Conservation (phyloP, 2,329 filamentous ascomycete genomes). For the Blumeria graminis region DNA sequence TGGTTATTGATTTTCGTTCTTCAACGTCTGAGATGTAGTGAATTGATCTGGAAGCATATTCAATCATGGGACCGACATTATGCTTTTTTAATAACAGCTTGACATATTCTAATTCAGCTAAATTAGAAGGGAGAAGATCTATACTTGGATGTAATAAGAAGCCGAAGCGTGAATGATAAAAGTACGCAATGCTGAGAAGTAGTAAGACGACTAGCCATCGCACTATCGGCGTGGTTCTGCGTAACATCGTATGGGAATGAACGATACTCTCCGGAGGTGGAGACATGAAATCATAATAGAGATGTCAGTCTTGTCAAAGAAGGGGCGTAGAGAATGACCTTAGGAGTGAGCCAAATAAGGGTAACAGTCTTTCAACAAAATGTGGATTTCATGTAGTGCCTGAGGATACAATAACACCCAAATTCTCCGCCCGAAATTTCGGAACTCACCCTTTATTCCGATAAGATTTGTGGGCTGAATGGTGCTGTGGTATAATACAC, state of each 20-base stretch:
- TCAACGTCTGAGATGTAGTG: slow-evolving; percentile 11
- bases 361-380: too few relatives aligned
- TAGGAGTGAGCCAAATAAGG: too few relatives aligned
- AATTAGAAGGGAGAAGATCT: neutral
- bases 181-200: neutral
- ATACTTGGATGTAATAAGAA: neutral
- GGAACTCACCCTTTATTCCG: too few relatives aligned
- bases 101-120: slow-evolving; percentile 8
- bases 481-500: too few relatives aligned
- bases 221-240: slow-evolving; percentile 1
- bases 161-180: slow-evolving; percentile 1
- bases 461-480: too few relatives aligned
- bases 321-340: neutral
- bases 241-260: neutral
- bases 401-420: too few relatives aligned
- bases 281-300: neutral
- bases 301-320: neutral
- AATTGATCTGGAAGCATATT: slow-evolving; percentile 12
- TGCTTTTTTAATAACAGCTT: slow-evolving; percentile 9
- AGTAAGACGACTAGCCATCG: slow-evolving; percentile 1
- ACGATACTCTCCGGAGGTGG: neutral
- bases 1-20: slow-evolving; percentile 9
- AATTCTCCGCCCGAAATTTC: too few relatives aligned
- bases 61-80: slow-evolving; percentile 11
- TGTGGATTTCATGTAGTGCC: too few relatives aligned